Base-by-base conservation (phyloP, 2,329 filamentous ascomycete species). In the Botryotinia calthae region DNA sequence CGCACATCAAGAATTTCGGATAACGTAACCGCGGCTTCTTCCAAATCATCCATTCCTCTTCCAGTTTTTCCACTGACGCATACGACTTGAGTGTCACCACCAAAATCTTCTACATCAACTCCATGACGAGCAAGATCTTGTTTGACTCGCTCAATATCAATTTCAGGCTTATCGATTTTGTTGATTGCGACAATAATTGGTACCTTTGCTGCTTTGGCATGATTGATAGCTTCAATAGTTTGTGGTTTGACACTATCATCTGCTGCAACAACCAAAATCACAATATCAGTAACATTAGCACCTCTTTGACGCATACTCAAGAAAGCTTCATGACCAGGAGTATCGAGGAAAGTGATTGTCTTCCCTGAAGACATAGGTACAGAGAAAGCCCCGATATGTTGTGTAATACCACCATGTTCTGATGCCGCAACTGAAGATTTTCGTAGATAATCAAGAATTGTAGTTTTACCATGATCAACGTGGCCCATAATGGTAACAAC, bases 401-500 rank as follows among this genome's bases (percentile, higher is more conserved):
- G 96, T 0, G 96, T 99, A 80, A 99, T 99, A 51, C 96, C 96
- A 75, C 96, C 96, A 80, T 98, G 95, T 81, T 99, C 96, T 71
- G 92, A 90, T 9, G 94, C 94, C 59, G 91, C 97, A 61, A 99
- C 90, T 10, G 94, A 98, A 1, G 95, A 96, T 78, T 97, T 97
- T 54, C 96, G 92, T 62, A 99, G 85, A 83, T 91, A 98, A 81
- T 99, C 96, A 16, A 99, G 86, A 59, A 99, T 90, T 0, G 97
- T 99, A 0, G 96, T 99, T 84, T 99, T 99, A 71, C 96, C 96
- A 81, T 99, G 96, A 81, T 99, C 97, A 78, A 99, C 96, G 76
- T 99, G 96, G 3, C 96, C 96, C 97, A 99, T 99, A 79, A 99
- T 99, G 0, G 97, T 98, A 56, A 99, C 95, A 51, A 99, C 94